phyloP scores from a whole-genome alignment of 176 grass and related monocot genomes.

The Puccinellia tenuiflora region DNA sequence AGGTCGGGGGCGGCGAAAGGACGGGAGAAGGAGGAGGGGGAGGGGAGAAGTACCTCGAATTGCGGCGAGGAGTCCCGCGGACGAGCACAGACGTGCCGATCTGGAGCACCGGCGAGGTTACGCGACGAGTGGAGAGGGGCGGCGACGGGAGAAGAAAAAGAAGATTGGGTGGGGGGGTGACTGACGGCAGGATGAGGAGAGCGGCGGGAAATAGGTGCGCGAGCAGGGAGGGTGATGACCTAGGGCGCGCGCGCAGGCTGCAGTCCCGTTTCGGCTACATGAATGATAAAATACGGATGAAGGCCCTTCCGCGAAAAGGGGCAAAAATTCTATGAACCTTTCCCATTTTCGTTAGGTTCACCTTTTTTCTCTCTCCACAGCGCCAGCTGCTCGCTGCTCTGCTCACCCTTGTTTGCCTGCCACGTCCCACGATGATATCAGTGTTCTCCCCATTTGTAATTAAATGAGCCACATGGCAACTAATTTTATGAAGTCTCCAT shows the following conservation, averaged over 20 bases:
- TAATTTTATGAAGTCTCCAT: too few species aligned
- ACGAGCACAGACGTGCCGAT: background rate
- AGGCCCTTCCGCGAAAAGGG: too few species aligned
- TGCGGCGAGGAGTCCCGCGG: background rate
- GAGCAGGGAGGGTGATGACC: background rate
- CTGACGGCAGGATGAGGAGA: background rate
- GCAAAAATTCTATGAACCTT: too few species aligned
- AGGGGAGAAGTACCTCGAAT: background rate
- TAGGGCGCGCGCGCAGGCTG: background rate
- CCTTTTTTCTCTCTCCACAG: too few species aligned
- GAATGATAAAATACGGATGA: too few species aligned
- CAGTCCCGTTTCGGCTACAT: background rate
- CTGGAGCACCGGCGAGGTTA: background rate
- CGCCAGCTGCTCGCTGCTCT: too few species aligned
- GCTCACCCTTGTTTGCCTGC: too few species aligned
- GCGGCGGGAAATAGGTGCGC: constrained; percentile 2
- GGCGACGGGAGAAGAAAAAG: background rate
- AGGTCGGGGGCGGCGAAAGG: background rate
- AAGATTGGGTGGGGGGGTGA: background rate
- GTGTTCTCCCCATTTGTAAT: too few species aligned
- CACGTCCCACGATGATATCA: too few species aligned
- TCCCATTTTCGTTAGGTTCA: too few species aligned
- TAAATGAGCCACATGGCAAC: too few species aligned
- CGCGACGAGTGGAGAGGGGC: background rate
- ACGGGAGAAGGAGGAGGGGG: background rate